Evolutionary conservation across 208 protist genomes (phyloP), one percentile per base, ranked within the genome.

Genomic region (Tritrichomonas foetus): DNA sequence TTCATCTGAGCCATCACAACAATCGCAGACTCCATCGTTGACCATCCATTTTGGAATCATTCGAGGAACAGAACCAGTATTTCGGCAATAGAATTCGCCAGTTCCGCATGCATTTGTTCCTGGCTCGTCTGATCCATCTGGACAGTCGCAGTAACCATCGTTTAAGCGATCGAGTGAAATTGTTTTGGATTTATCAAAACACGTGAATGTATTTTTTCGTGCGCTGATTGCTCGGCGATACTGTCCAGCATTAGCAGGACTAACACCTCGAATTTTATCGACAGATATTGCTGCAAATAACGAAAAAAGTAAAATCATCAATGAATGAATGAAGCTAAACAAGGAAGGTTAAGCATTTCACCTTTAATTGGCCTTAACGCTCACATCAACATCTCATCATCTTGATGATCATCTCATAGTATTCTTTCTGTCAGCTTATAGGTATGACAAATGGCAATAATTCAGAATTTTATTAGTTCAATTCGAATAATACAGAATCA

Each of bases 1-100:
- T 94, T 96, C 96, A 94, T 96, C 96, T 50, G 78, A 82, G 3
- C 96, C 95, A 93, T 96, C 95, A 74, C 96, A 96, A 72, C 96
- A 96, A 93, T 96, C 96, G 93, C 95, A 96, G 44, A 96, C 57
- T 3, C 95, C 95, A 93, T 96, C 96, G 74, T 55, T 39, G 20
- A 96, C 95, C 5, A 75, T 39, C 47, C 66, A 95, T 41, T 94
- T 93, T 47, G 33, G 47, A 27, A 96, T 80, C 20, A 74, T 25
- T 5, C 16, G 36, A 22, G 49, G 13, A 3, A n/a, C 14, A 44
- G 50, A 49, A 0, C 94, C 94, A 30, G 8, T 36, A 50, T 96
- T 96, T 36, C 25, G 13, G 75, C 96, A 96, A 39, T 78, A 95
- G 89, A 96, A 96, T 0, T 49, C n/a, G 16, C 69, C 84, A 69